Conservation (phyloP, 176 grass and related monocot species). For the Rhipidocladum racemiflorum region DNA sequence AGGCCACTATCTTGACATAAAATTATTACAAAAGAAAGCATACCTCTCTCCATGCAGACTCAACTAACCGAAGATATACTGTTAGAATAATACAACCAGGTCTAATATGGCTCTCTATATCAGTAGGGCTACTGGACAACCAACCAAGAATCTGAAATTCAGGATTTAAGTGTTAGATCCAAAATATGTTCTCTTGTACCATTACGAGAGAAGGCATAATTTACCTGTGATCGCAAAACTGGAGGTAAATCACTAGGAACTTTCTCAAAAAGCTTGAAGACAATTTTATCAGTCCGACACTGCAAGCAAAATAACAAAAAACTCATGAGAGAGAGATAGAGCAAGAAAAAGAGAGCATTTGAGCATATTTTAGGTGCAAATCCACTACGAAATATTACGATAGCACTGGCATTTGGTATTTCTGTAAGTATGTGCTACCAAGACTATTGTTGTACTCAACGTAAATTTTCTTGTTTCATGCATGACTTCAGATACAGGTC, state of each 20-base stretch:
- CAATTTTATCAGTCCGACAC: constrained; percentile 92
- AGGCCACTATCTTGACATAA: constrained; percentile 8
- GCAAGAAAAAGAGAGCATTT: neutral
- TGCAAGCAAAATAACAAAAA: constrained; percentile 40
- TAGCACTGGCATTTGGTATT: neutral
- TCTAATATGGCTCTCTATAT: constrained; percentile 97
- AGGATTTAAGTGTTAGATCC: constrained; percentile 35
- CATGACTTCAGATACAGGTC: neutral
- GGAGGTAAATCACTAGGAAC: constrained; percentile 87
- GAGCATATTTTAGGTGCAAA: constrained; percentile 2
- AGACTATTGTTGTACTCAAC: neutral
- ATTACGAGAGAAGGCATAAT: constrained; percentile 23
- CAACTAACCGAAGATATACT: constrained; percentile 81
- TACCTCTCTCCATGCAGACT: constrained; percentile 81
- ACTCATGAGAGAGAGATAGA: neutral
- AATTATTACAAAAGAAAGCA: constrained; percentile 19
- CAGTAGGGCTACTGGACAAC: constrained; percentile 92
- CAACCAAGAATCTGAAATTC: constrained; percentile 88
- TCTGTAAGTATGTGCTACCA: neutral
- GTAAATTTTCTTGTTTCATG: constrained; percentile 6
- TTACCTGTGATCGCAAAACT: constrained; percentile 78
- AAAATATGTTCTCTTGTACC: constrained; percentile 6
- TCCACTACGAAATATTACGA: neutral
- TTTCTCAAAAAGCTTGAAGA: constrained; percentile 96
- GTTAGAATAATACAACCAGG: constrained; percentile 97